Conservation (phyloP, 495 filamentous ascomycete genomes). For the Xylaria intraflava region DNA sequence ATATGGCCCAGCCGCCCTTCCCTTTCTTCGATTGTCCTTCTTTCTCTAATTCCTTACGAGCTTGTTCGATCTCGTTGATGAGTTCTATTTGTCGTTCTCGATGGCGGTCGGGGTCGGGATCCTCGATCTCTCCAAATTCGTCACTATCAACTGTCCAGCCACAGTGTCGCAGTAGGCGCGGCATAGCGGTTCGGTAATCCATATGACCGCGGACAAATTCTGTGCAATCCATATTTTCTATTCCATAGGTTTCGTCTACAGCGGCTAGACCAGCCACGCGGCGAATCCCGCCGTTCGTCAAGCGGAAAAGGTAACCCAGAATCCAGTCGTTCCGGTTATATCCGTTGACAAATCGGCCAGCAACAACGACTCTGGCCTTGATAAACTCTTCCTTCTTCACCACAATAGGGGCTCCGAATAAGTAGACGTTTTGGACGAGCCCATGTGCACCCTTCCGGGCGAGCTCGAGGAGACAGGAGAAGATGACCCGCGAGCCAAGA, state of each 20-base stretch:
- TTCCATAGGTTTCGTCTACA: conserved; percentile 65
- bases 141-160: conserved; percentile 88
- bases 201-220: conserved; percentile 88
- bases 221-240: conserved; percentile 90
- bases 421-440: conserved; percentile 88
- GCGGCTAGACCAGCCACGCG: conserved; percentile 83
- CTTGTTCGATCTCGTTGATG: conserved; percentile 94
- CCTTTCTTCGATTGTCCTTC: conserved; percentile 35
- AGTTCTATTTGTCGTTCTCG: conserved; percentile 81
- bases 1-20: conserved; percentile 60
- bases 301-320: conserved; percentile 90
- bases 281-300: conserved; percentile 87
- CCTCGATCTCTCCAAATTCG: conserved; percentile 95
- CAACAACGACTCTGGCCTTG: conserved; percentile 70
- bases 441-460: conserved; percentile 82
- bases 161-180: conserved; percentile 66
- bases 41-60: conserved; percentile 74
- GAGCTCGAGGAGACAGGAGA: conserved; percentile 83
- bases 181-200: conserved; percentile 91
- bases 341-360: conserved; percentile 89
- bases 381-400: conserved; percentile 89
- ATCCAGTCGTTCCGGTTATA: conserved; percentile 98
- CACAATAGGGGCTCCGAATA: conserved; percentile 89
- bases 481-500: conserved; percentile 86
- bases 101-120: conserved; percentile 93